Conservation (phyloP, 2,329 filamentous ascomycete species). For the Epichloe aotearoae region DNA sequence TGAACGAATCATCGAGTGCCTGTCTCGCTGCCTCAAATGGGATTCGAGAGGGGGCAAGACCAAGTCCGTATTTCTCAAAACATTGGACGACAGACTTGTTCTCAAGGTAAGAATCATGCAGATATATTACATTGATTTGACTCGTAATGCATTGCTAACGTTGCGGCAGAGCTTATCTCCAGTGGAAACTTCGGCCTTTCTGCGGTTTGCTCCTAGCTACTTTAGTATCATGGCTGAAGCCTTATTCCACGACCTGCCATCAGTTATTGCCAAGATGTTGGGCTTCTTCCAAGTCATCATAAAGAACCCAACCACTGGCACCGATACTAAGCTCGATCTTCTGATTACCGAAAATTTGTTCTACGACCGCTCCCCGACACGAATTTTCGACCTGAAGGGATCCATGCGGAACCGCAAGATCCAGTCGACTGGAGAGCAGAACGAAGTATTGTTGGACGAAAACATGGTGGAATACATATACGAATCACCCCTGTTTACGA, state of each 20-base stretch:
- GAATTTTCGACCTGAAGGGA: constrained; percentile 91
- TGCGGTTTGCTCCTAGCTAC: constrained; percentile 91
- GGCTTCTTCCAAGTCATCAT: constrained; percentile 96
- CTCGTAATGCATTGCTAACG: constrained; percentile 7
- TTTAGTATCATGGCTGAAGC: constrained; percentile 96
- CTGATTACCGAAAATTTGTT: constrained; percentile 97
- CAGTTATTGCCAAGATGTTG: constrained; percentile 97
- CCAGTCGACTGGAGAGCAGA: constrained; percentile 85
- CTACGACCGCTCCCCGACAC: constrained; percentile 80
- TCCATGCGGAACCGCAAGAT: constrained; percentile 99
- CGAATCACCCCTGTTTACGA: constrained; percentile 85
- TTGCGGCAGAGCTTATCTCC: constrained; percentile 57
- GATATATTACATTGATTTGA: too few species aligned
- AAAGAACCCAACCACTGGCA: constrained; percentile 82
- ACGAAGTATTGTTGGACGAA: constrained; percentile 92
- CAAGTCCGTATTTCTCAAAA: constrained; percentile 94
- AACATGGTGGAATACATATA: constrained; percentile 99
- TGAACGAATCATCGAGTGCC: constrained; percentile 85
- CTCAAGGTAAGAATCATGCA: constrained; percentile 46
- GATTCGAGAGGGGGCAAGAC: constrained; percentile 97
- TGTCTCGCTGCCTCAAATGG: constrained; percentile 94
- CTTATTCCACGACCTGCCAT: constrained; percentile 87
- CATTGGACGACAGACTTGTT: constrained; percentile 84
- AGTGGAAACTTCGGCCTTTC: constrained; percentile 85
- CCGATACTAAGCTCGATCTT: constrained; percentile 88